phyloP scores from a whole-genome alignment of 495 filamentous ascomycete species.

The Apiosordaria backusii region DNA sequence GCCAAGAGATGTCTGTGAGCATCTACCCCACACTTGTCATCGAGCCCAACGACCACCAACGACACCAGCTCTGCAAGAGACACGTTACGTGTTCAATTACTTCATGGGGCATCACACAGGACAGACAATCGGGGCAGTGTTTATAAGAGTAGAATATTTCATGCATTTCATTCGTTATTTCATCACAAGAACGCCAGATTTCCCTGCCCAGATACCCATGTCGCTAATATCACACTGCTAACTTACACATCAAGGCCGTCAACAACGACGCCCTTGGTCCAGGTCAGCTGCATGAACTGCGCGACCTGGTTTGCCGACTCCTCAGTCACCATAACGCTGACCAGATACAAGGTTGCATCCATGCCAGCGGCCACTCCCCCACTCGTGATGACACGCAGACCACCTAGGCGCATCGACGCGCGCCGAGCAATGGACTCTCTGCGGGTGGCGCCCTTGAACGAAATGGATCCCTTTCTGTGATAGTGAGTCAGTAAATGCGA shows the following conservation, averaged over 20 bases:
- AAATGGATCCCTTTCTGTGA: constrained; percentile 63
- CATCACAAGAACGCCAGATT: constrained; percentile 4
- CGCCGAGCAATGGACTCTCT: constrained; percentile 66
- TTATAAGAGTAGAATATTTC: not conserved
- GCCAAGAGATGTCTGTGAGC: not conserved
- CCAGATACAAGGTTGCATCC: constrained; percentile 74
- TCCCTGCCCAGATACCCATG: constrained; percentile 1
- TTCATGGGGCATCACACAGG: not conserved
- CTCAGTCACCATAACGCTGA: constrained; percentile 65
- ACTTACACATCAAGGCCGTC: constrained; percentile 69
- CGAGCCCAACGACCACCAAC: not conserved
- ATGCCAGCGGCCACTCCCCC: constrained; percentile 74
- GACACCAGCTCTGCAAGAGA: not conserved
- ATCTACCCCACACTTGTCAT: not conserved
- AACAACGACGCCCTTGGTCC: constrained; percentile 66
- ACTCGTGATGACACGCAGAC: constrained; percentile 70
- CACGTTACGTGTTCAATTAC: not conserved
- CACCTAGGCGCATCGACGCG: constrained; percentile 61
- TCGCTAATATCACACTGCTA: constrained; percentile 14
- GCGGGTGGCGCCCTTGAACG: constrained; percentile 60
- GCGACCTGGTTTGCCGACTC: constrained; percentile 67
- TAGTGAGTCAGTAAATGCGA: not conserved
- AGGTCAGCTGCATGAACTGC: constrained; percentile 64
- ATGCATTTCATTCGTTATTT: not conserved
- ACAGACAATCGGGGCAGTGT: not conserved